Evolutionary conservation across 352 stramenopile species (phyloP), one percentile per base, ranked within the genome.

Genomic region (Phytophthora pluvialis): DNA sequence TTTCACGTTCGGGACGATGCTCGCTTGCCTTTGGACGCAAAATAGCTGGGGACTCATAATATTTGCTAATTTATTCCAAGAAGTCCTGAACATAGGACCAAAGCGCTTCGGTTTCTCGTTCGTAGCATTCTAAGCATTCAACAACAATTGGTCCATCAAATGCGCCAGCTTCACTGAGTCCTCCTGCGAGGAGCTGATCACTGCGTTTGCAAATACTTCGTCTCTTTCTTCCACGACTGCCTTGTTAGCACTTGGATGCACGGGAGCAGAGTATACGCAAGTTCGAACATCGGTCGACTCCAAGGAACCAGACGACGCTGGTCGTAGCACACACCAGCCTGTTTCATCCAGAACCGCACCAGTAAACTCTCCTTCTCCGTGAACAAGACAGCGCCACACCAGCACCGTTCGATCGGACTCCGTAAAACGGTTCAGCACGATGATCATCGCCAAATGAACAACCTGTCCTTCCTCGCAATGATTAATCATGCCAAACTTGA

Each of bases 11-110:
- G n/a, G n/a, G n/a, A n/a, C n/a, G n/a, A 87, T 71, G 0, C 86
- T 95, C 4, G 86, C 84, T 59, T 88, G 74, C 21, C 21, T 21
- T 21, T 21, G 21, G 21, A 21, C 21, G 21, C 21, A 21, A 21
- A 21, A 21, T 21, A 21, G 21, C 21, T 21, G 21, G 21, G 21
- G 21, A 21, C 21, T 21, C 21, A n/a, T n/a, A n/a, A n/a, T n/a
- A n/a, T n/a, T n/a, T n/a, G n/a, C n/a, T n/a, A n/a, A n/a, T n/a
- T n/a, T n/a, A n/a, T n/a, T n/a, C n/a, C n/a, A n/a, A n/a, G n/a
- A n/a, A n/a, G n/a, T n/a, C n/a, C n/a, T n/a, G n/a, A n/a, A n/a
- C n/a, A n/a, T n/a, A n/a, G n/a, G n/a, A n/a, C n/a, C n/a, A n/a
- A n/a, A n/a, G n/a, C 2, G 21, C 21, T 21, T 21, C 21, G 21